Base-by-base conservation (phyloP, 352 stramenopile species). In the Globisporangium ultimum region DNA sequence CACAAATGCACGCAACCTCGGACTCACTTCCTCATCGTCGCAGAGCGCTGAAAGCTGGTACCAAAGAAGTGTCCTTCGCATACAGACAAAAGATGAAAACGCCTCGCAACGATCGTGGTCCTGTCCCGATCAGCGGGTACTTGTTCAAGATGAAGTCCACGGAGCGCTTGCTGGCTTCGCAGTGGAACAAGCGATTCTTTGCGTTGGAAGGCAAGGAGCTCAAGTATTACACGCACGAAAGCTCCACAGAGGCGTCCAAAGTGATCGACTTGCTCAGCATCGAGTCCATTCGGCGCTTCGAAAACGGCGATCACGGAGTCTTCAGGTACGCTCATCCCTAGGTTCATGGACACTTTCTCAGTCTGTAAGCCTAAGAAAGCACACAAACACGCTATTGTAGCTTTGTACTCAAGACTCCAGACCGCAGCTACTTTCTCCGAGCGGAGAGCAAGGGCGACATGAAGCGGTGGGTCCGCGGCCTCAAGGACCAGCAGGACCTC, bases 141-240 rank as follows among this genome's bases (percentile, higher is more conserved):
- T 67, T 93, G 38, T 84, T 77, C 77, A 93, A 94, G 68, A 89
- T 93, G 78, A 94, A 95, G 58, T 68, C 74, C 52, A 77, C 68
- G 47, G 76, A 91, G 64, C 71, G 73, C 6, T 24, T 92, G 54
- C 70, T 95, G 41, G 85, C 80, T 17, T 80, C 81, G 53, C 79
- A 91, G 62, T 95, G 80, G 82, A 91, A 78, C 68, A 88, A 86
- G 58, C 84, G 82, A 48, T 93, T 86, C 68, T 92, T 92, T 54
- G 70, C 84, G 15, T 70, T 93, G 28, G 77, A 95, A 60, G 82
- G 84, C 53, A 74, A 55, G 47, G 66, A 88, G 54, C 74, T 93
- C 61, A 92, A 92, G 60, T 93, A 93, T 58, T 95, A 93, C 65
- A 67, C 71, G 43, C 71, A 81, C 55, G 80, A 93, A 60, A 74